Evolutionary conservation across 768 basidiomycete genomes (phyloP), one percentile per base, ranked within the genome.

Genomic region (Cubamyces lactineus): DNA sequence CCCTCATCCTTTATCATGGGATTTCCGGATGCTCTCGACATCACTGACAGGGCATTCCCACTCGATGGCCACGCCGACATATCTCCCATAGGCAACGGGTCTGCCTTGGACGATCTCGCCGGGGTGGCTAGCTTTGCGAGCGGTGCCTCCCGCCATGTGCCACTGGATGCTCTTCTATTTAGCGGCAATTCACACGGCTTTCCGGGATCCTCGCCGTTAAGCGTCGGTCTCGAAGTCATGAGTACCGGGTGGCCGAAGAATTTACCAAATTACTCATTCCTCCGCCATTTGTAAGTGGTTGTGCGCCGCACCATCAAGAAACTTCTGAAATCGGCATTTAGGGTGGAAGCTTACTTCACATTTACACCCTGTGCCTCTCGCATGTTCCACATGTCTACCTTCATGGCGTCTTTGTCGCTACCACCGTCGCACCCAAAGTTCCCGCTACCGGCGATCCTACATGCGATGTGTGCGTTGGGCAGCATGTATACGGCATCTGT

Each of bases 381-480:
- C 39, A 76, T 94, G 26, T 80, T 96, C 62, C 89, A 93, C 73
- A 78, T 75, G 2, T 73, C 85, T 0, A 84, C 80, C 26, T 91
- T 95, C 67, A 77, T 91, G 72, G 75, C 82, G 12, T 79, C 85
- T 0, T 80, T 94, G 43, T 75, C 82, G 0, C 75, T 91, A 5
- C 83, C 89, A 0, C 87, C 88, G 0, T 81, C 78, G 23, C 88
- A 92, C 65, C 82, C 85, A 4, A 84, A 86, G 59, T 96, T 93
- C 68, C 94, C 94, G 8, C 79, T 82, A 34, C 71, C 82, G 6
- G 81, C 87, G 9, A 74, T 94, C 42, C 80, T 96, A 0, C 93
- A 96, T 70, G 91, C 91, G n/a, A 90, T 96, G 52, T 93, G 92
- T 73, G 92, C 91, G 1, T 79, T 88, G 39, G 87, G 89, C 16